Percentiles rank a stretch among this genome's conserved stretches.
phyloP scores from a whole-genome alignment of 2,329 filamentous ascomycete genomes.

The Xylariaceae sp. region DNA sequence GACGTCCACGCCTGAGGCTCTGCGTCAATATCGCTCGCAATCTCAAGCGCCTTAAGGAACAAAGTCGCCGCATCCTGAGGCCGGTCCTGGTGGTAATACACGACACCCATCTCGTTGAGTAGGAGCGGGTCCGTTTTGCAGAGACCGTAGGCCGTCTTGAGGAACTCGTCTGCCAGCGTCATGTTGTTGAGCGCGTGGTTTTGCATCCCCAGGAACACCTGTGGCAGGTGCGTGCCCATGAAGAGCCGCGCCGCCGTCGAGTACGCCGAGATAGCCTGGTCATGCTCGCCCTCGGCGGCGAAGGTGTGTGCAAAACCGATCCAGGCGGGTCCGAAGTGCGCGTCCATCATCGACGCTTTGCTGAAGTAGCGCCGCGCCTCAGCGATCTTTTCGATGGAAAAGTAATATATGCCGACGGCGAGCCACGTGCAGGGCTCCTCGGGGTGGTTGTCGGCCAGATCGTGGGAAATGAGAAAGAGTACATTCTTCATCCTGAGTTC shows the following conservation, averaged over 20 bases:
- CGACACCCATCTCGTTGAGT: conserved; percentile 91
- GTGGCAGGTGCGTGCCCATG: conserved; percentile 93
- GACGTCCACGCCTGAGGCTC: conserved; percentile 79
- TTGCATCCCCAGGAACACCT: conserved; percentile 97
- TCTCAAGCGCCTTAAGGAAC: conserved; percentile 71
- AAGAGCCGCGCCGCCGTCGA: conserved; percentile 92
- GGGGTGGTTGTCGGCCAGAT: conserved; percentile 85
- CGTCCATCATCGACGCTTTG: conserved; percentile 95
- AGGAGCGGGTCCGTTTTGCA: conserved; percentile 84
- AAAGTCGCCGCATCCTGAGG: conserved; percentile 70
- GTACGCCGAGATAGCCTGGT: conserved; percentile 97
- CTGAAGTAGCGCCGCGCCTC: conserved; percentile 95
- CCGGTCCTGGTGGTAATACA: conserved; percentile 88
- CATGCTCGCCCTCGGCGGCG: conserved; percentile 93
- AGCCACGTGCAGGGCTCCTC: conserved; percentile 91
- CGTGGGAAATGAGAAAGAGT: conserved; percentile 87
- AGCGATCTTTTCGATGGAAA: conserved; percentile 81
- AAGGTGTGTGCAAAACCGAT: conserved; percentile 99
- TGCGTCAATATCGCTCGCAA: conserved; percentile 76
- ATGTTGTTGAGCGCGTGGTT: conserved; percentile 95
- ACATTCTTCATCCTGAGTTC: conserved; percentile 83
- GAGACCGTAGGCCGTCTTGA: conserved; percentile 80
- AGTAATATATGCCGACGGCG: conserved; percentile 92
- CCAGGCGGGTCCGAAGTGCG: conserved; percentile 96
- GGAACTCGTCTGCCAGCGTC: conserved; percentile 87